Evolutionary conservation across 2,329 filamentous ascomycete species (phyloP), one percentile per base, ranked within the genome.

Genomic region (Fusarium nodosum): DNA sequence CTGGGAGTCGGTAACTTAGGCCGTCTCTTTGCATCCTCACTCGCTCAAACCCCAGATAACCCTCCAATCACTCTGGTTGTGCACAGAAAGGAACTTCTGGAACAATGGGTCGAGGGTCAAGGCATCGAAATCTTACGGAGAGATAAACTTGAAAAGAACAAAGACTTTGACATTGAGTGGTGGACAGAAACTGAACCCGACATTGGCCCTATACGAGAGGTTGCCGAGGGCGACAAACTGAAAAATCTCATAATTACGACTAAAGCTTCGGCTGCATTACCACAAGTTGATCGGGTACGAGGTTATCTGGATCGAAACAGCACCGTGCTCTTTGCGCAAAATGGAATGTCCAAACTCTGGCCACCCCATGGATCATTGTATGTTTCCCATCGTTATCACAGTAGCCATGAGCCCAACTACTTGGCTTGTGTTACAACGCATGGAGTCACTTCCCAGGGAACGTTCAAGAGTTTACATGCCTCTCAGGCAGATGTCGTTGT

Each of bases 311-410:
- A 88, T 66, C 78, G 81, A 5, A 79, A 84, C 5, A 93, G 90
- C n/a, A 91, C 92, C 0, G 87, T 97, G n/a, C 84, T 91, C 15
- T 92, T 97, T 73, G 82, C 93, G 26, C 94, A 97, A 73, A 97
- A 97, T 73, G 95, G 95, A 47, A 91, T 97, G 88, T 94, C 92
- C 33, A 84, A 82, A 68, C 77, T 87, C 18, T 88, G 86, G 86
- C 85, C 86, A 26, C 86, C 86, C 10, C 76, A 83, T 51, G 85
- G 85, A 4, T 69, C 72, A 6, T 61, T 75, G 2, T 88, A 87
- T 73, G 77, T 78, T 36, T 66, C 72, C 3, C 74, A 79, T 55
- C 79, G 85, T 20, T 87, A 82, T 56, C 69, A 76, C 3, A 42
- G 58, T 18, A 74, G 70, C 13, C 60, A 73, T 22, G 76, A 77